phyloP scores from a whole-genome alignment of 345 rosid genomes.

The Salix arbutifolia region DNA sequence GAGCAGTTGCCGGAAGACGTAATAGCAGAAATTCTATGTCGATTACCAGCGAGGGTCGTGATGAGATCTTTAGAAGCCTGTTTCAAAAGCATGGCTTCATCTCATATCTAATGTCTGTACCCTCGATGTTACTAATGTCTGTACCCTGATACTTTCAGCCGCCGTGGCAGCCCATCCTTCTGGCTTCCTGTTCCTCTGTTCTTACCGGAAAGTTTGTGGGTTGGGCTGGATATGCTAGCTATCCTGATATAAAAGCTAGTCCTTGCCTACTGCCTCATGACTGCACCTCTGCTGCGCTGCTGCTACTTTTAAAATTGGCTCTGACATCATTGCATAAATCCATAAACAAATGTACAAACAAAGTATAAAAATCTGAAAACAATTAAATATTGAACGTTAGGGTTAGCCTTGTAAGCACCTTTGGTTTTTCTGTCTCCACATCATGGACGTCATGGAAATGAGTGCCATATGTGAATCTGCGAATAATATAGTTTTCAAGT shows the following conservation, averaged over 20 bases:
- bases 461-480: constrained; percentile 30
- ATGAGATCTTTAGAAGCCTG: not conserved
- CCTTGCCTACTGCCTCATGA: constrained; percentile 5
- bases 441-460: constrained; percentile 27
- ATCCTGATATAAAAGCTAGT: too few relatives aligned
- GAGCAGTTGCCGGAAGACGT: not conserved
- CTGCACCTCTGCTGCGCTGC: constrained; percentile 33
- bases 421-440: constrained; percentile 15
- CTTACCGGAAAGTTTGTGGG: not conserved
- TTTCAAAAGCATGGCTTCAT: not conserved
- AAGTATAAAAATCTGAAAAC: not conserved
- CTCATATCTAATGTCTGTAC: not conserved
- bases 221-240: not conserved
- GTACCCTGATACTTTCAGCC: not conserved
- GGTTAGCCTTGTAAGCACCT: not conserved
- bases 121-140: not conserved
- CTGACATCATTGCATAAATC: constrained; percentile 38
- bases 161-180: not conserved
- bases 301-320: constrained; percentile 24
- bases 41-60: not conserved
- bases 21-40: not conserved
- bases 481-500: not conserved
- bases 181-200: not conserved
- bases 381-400: not conserved
- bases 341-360: constrained; percentile 19